Base-by-base conservation (phyloP, 129 eudicot species). In the Kitagawia praeruptora region DNA sequence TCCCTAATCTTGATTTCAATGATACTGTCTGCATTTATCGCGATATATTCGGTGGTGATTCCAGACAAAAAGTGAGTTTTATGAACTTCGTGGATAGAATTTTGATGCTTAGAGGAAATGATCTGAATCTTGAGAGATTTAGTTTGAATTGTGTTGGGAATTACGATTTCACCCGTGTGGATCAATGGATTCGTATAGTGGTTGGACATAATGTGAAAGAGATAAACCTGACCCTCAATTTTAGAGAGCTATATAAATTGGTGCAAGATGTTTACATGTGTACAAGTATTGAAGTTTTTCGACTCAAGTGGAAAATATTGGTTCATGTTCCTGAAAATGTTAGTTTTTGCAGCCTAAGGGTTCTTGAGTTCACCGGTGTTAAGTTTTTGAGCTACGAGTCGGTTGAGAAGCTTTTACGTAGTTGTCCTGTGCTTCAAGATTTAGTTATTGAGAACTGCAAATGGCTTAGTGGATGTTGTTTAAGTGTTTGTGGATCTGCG, bases 1-100 rank as follows among this genome's bases (percentile, higher is more conserved):
- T 75, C 40, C 78, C 78, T 56, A 75, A 75, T 75, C 78, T 75
- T 47, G 64, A 75, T 45, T 75, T 75, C 34, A 23, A 75, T 46
- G 78, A 75, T 75, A 46, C 78, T 14, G 21, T 46, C 6, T 75
- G 42, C 1, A n/a, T 75, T 48, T n/a, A 45, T 45, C 78, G 39
- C 12, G 40, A 16, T 27, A 1, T 75, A 4, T 14, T 27, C 34
- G 18, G 41, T 47, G 11, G 40, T 15, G 8, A 75, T 23, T 56
- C 44, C 18, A 47, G 78, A 15, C 42, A 75, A 15, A 75, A 34
- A 45, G 13, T 45, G 27, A 75, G 44, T 28, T 46, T 75, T 37
- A 75, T 47, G 66, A 47, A 75, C 25, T 48, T 48, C 19, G 78
- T 75, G 21, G 78, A 75, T 51, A 75, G 78, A 18, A 51, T 75